Evolutionary conservation across 768 basidiomycete genomes (phyloP).

Genomic region (Tricholoma flavovirens): DNA sequence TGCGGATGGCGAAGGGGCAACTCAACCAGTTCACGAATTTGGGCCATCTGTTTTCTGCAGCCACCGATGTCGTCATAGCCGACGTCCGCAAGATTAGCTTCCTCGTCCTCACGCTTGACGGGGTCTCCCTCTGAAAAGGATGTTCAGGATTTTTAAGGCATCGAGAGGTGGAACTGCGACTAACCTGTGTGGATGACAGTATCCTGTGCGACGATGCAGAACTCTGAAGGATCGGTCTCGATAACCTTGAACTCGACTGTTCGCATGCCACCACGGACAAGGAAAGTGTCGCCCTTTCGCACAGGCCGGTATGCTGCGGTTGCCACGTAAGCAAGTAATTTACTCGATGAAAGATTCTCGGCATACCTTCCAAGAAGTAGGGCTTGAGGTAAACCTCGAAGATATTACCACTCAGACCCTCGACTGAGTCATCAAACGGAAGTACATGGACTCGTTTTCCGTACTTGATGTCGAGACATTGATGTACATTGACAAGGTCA

Average conservation of each 20-base stretch:
- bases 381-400: constrained; percentile 99
- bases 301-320: constrained; percentile 82
- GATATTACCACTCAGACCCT: constrained; percentile 96
- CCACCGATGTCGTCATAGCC: constrained; percentile 99
- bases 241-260: constrained; percentile 99
- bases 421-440: constrained; percentile 97
- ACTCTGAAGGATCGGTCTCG: constrained; percentile 96
- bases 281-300: constrained; percentile 98
- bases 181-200: constrained; percentile 91
- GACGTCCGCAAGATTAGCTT: constrained; percentile 92
- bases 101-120: constrained; percentile 98
- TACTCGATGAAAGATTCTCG: not conserved
- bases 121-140: constrained; percentile 82
- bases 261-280: constrained; percentile 96
- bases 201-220: constrained; percentile 98
- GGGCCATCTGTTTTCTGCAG: constrained; percentile 98
- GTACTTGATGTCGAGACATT: constrained; percentile 97
- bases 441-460: constrained; percentile 96
- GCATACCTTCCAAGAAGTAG: constrained; percentile 91
- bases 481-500: constrained; percentile 93
- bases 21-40: constrained; percentile 98
- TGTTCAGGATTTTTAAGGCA: constrained; percentile 12
- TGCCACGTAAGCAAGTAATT: not conserved
- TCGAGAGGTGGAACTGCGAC: constrained; percentile 12
- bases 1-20: constrained; percentile 97